Evolutionary conservation across 495 filamentous ascomycete species (phyloP).

Genomic region (Penicillium samsonianum): DNA sequence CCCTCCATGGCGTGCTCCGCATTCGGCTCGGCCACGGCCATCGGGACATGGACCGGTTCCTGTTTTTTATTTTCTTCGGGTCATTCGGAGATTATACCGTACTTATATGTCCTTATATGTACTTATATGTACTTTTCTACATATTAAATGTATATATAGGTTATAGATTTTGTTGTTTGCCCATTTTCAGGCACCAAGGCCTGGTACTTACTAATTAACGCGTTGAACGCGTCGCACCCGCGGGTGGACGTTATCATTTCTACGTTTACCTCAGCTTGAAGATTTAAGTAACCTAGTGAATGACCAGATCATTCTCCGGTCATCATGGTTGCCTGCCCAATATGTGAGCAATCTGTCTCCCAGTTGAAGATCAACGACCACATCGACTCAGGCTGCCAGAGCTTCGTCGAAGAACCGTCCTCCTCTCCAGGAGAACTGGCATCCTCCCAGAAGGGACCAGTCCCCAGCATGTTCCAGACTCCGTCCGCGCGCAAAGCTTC

Average conservation of each 20-base stretch:
- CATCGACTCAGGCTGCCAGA: conserved; percentile 80
- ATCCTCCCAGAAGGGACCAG: conserved; percentile 50
- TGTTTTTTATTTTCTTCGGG: not conserved
- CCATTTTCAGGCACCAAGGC: conserved; percentile 12
- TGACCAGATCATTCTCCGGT: conserved; percentile 1
- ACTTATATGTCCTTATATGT: not conserved
- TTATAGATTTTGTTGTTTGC: not conserved
- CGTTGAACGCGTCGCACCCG: conserved; percentile 13
- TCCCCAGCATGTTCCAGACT: conserved; percentile 78
- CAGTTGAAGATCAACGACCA: conserved; percentile 83
- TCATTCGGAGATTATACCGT: not conserved
- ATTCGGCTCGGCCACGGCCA: not conserved
- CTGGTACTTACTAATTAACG: conserved; percentile 7
- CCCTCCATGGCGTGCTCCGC: conserved; percentile 27
- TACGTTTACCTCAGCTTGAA: not conserved
- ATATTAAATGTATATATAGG: not conserved
- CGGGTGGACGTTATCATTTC: conserved; percentile 5
- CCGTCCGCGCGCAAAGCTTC: conserved; percentile 54
- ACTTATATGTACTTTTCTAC: not conserved
- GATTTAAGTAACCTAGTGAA: not conserved
- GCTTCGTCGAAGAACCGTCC: conserved; percentile 51
- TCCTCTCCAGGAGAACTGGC: conserved; percentile 42
- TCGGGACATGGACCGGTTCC: too few relatives aligned
- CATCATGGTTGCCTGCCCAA: conserved; percentile 81
- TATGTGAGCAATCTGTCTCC: conserved; percentile 77